Conservation (phyloP, 352 stramenopile species). For the Pythium sp. region DNA sequence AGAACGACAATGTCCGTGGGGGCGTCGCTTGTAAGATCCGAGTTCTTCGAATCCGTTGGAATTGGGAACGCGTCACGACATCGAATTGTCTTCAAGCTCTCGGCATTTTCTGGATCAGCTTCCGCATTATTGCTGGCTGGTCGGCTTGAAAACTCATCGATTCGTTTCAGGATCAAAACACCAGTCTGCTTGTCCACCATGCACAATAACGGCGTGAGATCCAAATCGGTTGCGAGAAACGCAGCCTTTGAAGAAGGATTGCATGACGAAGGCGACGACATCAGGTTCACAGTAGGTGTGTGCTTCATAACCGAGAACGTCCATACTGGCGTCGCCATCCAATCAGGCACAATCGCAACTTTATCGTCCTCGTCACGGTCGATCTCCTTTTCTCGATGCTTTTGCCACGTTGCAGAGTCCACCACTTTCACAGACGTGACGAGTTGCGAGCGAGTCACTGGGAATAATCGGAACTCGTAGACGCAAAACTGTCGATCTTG, state of each 20-base stretch:
- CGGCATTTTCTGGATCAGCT: background rate
- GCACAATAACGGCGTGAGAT: slow-evolving; percentile 31
- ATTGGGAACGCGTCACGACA: slow-evolving; percentile 49
- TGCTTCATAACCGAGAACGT: slow-evolving; percentile 24
- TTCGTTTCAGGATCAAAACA: slow-evolving; percentile 33
- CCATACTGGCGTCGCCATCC: slow-evolving; percentile 31
- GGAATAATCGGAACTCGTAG: slow-evolving; percentile 33
- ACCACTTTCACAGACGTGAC: slow-evolving; percentile 30
- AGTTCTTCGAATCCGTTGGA: background rate
- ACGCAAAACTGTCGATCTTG: slow-evolving; percentile 48
- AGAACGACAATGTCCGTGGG: slow-evolving; percentile 46
- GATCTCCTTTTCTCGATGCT: slow-evolving; percentile 28
- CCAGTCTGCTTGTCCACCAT: slow-evolving; percentile 39
- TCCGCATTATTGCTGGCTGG: background rate
- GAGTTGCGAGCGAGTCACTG: background rate
- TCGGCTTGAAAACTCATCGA: slow-evolving; percentile 9
- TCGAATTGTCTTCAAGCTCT: slow-evolving; percentile 19
- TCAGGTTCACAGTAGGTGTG: background rate
- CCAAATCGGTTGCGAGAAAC: slow-evolving; percentile 37
- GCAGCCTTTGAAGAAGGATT: slow-evolving; percentile 17
- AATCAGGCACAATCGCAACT: slow-evolving; percentile 45
- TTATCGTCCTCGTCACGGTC: slow-evolving; percentile 20
- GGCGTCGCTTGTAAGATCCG: background rate
- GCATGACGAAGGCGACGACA: background rate
- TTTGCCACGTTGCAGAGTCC: slow-evolving; percentile 38